Percentiles rank a stretch among this genome's conserved stretches.
These are phyloP conservation scores for Lentinula sp. DNA, from an alignment of 768 basidiomycete genomes.

Conservation along the genomic window DNA sequence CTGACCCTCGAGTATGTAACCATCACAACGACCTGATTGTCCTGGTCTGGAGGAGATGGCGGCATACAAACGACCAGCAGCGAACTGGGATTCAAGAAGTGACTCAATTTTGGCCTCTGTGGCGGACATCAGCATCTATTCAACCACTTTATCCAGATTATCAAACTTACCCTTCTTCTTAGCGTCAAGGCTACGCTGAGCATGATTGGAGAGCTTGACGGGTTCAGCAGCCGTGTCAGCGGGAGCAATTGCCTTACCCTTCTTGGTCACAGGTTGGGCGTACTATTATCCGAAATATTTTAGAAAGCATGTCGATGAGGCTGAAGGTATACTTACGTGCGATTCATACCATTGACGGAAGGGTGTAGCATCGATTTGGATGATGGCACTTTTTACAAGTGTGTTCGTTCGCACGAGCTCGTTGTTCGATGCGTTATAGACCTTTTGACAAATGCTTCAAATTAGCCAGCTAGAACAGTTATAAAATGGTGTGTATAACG, in stretches of 20 bases:
- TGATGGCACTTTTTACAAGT: constrained; percentile 93
- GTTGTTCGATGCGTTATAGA: constrained; percentile 99
- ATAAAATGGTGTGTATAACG: constrained; percentile 23
- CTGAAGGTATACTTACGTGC: constrained; percentile 58
- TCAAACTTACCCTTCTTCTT: constrained; percentile 74
- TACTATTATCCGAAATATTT: constrained; percentile 47
- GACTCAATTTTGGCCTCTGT: constrained; percentile 88
- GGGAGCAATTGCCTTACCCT: constrained; percentile 57
- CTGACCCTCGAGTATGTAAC: constrained; percentile 97
- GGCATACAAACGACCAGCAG: constrained; percentile 94
- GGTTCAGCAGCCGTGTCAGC: constrained; percentile 45
- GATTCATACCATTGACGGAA: constrained; percentile 99
- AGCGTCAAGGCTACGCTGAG: constrained; percentile 79
- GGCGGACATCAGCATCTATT: neutral
- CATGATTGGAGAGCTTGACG: constrained; percentile 87
- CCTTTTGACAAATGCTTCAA: constrained; percentile 35
- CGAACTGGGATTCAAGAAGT: constrained; percentile 84
- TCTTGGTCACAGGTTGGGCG: constrained; percentile 91
- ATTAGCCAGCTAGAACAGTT: neutral
- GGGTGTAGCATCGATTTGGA: constrained; percentile 96
- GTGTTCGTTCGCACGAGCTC: constrained; percentile 99
- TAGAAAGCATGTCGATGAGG: neutral
- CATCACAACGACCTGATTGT: constrained; percentile 94
- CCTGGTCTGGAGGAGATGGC: constrained; percentile 92
- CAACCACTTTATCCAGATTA: neutral